Conservation (phyloP, 2,329 filamentous ascomycete species). For the Fusarium praegraminearum region DNA sequence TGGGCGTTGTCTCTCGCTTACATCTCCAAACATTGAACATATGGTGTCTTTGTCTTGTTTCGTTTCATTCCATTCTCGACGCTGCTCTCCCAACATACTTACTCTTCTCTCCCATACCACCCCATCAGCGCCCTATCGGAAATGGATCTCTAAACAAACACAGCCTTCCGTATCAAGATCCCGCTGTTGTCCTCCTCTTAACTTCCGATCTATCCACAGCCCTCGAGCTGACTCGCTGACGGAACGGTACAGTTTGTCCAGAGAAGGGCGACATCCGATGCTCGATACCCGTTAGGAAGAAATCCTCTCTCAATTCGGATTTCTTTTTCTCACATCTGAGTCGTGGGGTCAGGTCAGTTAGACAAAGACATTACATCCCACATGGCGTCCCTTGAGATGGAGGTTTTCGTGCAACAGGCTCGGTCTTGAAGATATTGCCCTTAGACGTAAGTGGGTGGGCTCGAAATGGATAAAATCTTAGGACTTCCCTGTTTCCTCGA, state of each 20-base stretch:
- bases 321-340: constrained; percentile 1
- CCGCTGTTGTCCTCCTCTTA: constrained; percentile 32
- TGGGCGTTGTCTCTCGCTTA: constrained; percentile 37
- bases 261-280: constrained; percentile 9
- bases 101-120: not conserved
- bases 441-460: not conserved
- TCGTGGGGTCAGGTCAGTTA: constrained; percentile 16
- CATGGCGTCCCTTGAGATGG: constrained; percentile 4
- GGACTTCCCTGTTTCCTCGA: not conserved
- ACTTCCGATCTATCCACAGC: constrained; percentile 15
- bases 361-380: constrained; percentile 41
- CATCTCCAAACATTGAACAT: constrained; percentile 17
- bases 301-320: not conserved
- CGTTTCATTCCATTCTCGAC: constrained; percentile 4
- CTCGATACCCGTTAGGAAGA: constrained; percentile 4
- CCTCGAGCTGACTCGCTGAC: constrained; percentile 25
- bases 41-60: constrained; percentile 23
- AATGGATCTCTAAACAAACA: constrained; percentile 21
- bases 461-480: constrained; percentile 18
- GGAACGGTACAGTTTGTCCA: constrained; percentile 8
- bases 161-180: constrained; percentile 15
- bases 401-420: constrained; percentile 25
- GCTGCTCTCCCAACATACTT: not conserved
- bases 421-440: constrained; percentile 13
- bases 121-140: not conserved